Conservation (phyloP, 192 early-diverging fungal genomes). For the Umbelopsis vinacea region DNA sequence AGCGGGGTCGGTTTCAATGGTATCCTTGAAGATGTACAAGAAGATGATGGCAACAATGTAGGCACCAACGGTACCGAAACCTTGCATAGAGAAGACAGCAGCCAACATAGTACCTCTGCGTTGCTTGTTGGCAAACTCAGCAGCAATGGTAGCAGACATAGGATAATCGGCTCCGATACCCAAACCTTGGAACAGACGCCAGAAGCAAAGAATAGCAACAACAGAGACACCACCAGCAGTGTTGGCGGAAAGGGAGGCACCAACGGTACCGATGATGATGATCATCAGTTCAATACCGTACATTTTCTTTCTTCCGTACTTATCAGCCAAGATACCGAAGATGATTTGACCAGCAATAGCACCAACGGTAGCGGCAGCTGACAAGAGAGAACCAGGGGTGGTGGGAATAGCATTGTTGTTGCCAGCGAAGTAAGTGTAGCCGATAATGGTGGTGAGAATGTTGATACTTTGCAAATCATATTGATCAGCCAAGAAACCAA, state of each 20-base stretch:
- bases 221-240: conserved; percentile 31
- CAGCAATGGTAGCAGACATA: conserved; percentile 87
- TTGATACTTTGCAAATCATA: conserved; percentile 92
- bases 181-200: conserved; percentile 78
- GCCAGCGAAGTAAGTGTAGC: conserved; percentile 56
- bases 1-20: conserved; percentile 58
- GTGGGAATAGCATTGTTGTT: conserved; percentile 46
- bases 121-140: conserved; percentile 79
- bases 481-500: conserved; percentile 85
- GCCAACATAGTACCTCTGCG: conserved; percentile 83
- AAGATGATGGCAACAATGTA: conserved; percentile 69
- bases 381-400: conserved; percentile 65
- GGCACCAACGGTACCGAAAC: conserved; percentile 78
- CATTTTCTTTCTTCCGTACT: conserved; percentile 81
- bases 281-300: conserved; percentile 87
- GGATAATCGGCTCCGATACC: conserved; percentile 87
- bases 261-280: conserved; percentile 81
- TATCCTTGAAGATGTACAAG: conserved; percentile 62
- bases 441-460: conserved; percentile 79
- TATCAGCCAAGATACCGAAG: conserved; percentile 79
- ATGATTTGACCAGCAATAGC: conserved; percentile 87
- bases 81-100: conserved; percentile 87
- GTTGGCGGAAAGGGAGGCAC: conserved; percentile 70
- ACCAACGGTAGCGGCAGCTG: conserved; percentile 86
- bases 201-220: conserved; percentile 64